Evolutionary conservation across 2,329 filamentous ascomycete species (phyloP).

Genomic region (Beauveria brongniartii): DNA sequence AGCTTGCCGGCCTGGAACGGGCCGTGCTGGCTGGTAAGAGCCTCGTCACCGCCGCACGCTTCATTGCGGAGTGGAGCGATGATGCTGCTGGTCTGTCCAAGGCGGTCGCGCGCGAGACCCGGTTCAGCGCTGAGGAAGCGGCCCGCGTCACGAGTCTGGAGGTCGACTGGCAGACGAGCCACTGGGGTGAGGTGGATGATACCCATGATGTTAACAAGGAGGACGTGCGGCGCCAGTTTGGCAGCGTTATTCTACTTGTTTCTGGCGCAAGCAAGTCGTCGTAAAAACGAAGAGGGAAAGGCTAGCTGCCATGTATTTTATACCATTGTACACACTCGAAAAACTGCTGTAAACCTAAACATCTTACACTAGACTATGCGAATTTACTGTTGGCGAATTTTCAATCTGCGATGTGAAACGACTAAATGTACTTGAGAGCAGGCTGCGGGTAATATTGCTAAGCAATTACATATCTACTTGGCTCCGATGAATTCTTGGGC

Average conservation of each 20-base stretch:
- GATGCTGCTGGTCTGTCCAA: conserved; percentile 47
- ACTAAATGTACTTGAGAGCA: background rate
- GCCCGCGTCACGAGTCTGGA: conserved; percentile 71
- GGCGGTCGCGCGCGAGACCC: conserved; percentile 22
- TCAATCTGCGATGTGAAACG: background rate
- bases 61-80: conserved; percentile 84
- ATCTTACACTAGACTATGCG: background rate
- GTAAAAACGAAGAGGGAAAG: background rate
- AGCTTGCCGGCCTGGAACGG: conserved; percentile 80
- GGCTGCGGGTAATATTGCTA: background rate
- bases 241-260: conserved; percentile 76
- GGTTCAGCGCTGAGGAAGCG: conserved; percentile 73
- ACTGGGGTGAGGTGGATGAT: conserved; percentile 97
- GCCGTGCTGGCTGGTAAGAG: conserved; percentile 82
- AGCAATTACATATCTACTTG: background rate
- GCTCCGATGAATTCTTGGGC: background rate
- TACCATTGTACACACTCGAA: conserved; percentile 1
- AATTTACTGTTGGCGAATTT: background rate
- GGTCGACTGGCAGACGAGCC: conserved; percentile 79
- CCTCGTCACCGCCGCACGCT: conserved; percentile 63
- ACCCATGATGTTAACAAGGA: conserved; percentile 95
- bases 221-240: conserved; percentile 79
- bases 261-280: conserved; percentile 41
- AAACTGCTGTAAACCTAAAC: background rate
- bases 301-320: background rate